phyloP scores from a whole-genome alignment of 176 grass and related monocot genomes.

The Chrysopogon serrulatus region DNA sequence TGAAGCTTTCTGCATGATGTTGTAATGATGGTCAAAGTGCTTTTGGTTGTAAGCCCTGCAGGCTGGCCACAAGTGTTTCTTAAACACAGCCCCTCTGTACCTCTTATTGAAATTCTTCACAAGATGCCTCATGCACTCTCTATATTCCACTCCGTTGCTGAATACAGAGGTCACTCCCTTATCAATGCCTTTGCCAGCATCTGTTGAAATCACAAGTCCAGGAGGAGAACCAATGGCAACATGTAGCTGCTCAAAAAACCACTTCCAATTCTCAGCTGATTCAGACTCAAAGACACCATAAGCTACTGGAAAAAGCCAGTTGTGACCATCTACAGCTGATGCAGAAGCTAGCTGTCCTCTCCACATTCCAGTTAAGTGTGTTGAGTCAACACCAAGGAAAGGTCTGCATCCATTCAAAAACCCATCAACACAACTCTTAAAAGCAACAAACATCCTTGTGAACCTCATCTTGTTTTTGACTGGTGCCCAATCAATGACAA shows the following conservation, averaged over 20 bases:
- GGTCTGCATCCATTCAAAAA: background rate
- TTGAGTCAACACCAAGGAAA: background rate
- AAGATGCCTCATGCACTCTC: background rate
- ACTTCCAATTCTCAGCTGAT: too few species aligned
- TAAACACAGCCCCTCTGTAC: background rate
- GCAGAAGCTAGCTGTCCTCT: too few species aligned
- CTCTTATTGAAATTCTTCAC: background rate
- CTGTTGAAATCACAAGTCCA: too few species aligned
- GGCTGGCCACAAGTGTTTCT: background rate
- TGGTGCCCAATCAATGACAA: background rate
- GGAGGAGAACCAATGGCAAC: too few species aligned
- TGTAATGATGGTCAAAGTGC: background rate
- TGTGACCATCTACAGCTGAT: too few species aligned
- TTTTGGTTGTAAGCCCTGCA: background rate
- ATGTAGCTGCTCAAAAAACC: too few species aligned
- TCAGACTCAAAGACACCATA: too few species aligned
- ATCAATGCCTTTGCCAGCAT: too few species aligned
- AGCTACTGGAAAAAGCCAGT: too few species aligned
- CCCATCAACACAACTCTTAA: background rate
- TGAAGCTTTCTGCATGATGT: background rate
- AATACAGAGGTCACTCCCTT: too few species aligned
- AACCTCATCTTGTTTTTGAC: background rate
- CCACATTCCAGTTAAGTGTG: too few species aligned
- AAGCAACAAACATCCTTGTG: background rate
- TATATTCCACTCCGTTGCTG: too few species aligned